These are phyloP conservation scores for Leucosporidium scottii DNA, from an alignment of 768 basidiomycete species.

Conservation along the genomic window DNA sequence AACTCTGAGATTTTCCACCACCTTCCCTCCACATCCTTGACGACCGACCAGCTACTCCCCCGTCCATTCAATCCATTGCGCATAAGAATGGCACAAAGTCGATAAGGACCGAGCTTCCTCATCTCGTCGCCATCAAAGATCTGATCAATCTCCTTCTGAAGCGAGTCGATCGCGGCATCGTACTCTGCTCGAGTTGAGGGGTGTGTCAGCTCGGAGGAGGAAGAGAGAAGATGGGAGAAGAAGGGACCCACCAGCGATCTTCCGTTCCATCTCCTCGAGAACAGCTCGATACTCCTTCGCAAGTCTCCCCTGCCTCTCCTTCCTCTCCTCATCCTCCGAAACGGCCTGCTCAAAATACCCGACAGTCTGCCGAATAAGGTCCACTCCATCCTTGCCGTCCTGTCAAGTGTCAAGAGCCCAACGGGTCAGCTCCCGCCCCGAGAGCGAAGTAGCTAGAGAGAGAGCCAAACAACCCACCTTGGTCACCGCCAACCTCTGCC, in stretches of 20 bases:
- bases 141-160: background rate
- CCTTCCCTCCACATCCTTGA: constrained; percentile 6
- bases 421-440: background rate
- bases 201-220: background rate
- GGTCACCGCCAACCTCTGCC: background rate
- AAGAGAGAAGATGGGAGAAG: background rate
- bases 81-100: constrained; percentile 10
- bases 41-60: constrained; percentile 8
- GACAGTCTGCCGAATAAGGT: constrained; percentile 3
- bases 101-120: constrained; percentile 10
- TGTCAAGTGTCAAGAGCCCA: too few relatives aligned
- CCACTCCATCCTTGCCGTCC: constrained; percentile 9
- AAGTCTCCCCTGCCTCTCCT: constrained; percentile 10
- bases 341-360: background rate
- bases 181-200: background rate
- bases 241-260: constrained; percentile 1
- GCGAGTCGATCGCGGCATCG: background rate
- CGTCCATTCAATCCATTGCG: constrained; percentile 24
- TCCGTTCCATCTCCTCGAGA: background rate
- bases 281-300: background rate
- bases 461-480: background rate
- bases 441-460: too few relatives aligned
- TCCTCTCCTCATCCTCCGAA: background rate
- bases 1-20: constrained; percentile 18
- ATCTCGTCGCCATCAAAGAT: background rate